Evolutionary conservation across 169 alveolate genomes (phyloP).

Genomic region (Plasmodium gonderi): DNA sequence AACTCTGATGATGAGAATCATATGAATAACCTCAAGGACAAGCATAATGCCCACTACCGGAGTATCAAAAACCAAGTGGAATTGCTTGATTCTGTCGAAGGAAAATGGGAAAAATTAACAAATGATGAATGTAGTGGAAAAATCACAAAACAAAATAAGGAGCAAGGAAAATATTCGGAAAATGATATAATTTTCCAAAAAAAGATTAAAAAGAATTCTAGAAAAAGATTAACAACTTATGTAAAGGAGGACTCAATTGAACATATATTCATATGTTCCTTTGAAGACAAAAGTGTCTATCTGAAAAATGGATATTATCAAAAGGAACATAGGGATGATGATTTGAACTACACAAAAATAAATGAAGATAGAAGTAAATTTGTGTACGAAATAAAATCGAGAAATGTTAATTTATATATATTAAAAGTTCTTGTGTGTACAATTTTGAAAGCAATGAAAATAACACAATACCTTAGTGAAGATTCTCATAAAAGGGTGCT

Average conservation of each 20-base stretch:
- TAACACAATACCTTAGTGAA: conserved; percentile 26
- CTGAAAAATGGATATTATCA: background rate
- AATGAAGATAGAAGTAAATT: background rate
- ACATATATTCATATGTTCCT: conserved; percentile 11
- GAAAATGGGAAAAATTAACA: background rate
- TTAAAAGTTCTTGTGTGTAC: conserved; percentile 28
- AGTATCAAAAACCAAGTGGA: no score
- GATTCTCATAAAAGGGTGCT: background rate
- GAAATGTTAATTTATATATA: conserved; percentile 15
- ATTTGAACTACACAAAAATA: no score
- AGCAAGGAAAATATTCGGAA: background rate
- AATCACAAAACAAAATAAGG: background rate
- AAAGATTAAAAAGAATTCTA: background rate
- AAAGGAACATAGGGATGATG: background rate
- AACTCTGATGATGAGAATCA: no score
- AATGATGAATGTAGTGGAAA: background rate
- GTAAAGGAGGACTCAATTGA: background rate
- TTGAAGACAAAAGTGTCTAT: conserved; percentile 15
- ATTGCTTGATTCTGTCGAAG: no score
- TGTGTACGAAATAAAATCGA: background rate
- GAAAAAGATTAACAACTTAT: background rate
- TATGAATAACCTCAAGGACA: no score
- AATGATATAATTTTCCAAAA: background rate
- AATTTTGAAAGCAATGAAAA: conserved; percentile 32
- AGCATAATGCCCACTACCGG: no score